Conservation (phyloP, 495 filamentous ascomycete species). For the Penicillium diatomitis region DNA sequence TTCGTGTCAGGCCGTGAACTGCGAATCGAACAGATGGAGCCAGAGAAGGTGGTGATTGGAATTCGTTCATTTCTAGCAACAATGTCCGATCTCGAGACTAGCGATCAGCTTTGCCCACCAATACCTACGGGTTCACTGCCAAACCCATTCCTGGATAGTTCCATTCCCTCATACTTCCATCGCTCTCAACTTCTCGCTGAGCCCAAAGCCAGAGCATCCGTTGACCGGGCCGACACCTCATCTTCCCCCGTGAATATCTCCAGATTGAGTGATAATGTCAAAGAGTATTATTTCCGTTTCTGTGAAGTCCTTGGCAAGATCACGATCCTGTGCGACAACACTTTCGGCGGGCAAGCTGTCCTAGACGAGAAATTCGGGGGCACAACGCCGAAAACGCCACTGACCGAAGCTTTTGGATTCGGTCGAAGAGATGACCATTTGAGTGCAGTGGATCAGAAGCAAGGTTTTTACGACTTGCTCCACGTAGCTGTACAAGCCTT, state of each 20-base stretch:
- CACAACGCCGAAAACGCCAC: constrained; percentile 82
- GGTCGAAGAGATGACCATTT: constrained; percentile 68
- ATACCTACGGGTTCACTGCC: constrained; percentile 55
- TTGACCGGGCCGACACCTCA: constrained; percentile 23
- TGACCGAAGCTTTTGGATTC: constrained; percentile 91
- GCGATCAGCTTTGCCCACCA: constrained; percentile 66
- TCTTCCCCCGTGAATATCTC: constrained; percentile 68
- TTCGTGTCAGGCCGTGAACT: constrained; percentile 68
- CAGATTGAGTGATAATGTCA: constrained; percentile 63
- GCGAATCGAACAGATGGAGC: constrained; percentile 86
- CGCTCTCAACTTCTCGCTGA: constrained; percentile 35
- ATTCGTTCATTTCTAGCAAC: constrained; percentile 87
- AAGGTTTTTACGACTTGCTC: constrained; percentile 90
- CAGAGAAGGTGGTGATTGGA: constrained; percentile 91
- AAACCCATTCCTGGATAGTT: constrained; percentile 33
- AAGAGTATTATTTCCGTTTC: constrained; percentile 78
- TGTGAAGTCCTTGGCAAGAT: constrained; percentile 95
- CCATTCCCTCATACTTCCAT: constrained; percentile 25
- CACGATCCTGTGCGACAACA: constrained; percentile 88
- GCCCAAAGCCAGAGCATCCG: constrained; percentile 20
- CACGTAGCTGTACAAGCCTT: constrained; percentile 94
- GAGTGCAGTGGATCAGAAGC: constrained; percentile 69
- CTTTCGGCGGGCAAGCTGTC: constrained; percentile 91
- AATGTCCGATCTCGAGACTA: constrained; percentile 88
- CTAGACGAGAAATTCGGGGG: constrained; percentile 90